Percentiles rank a stretch among this genome's conserved stretches.
phyloP scores from a whole-genome alignment of 345 rosid genomes.

The Angophora floribunda region DNA sequence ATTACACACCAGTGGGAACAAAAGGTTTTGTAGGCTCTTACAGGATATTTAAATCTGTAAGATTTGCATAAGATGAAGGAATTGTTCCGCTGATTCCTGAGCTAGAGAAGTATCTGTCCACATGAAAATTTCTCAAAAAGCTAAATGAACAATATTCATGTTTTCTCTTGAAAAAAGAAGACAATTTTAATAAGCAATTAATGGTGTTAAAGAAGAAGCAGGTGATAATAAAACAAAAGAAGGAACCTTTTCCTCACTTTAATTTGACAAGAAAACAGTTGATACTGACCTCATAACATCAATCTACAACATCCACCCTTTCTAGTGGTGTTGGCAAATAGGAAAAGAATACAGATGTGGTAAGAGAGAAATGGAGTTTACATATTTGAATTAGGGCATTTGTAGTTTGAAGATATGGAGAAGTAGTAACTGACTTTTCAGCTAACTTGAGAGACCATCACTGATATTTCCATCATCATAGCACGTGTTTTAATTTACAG shows the following conservation, averaged over 20 bases:
- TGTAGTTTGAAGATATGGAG: background rate
- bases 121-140: background rate
- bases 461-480: background rate
- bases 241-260: background rate
- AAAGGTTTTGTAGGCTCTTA: background rate
- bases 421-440: background rate
- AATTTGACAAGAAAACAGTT: background rate
- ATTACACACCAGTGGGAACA: background rate
- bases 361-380: background rate
- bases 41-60: background rate
- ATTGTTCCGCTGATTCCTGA: background rate
- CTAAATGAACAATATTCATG: background rate
- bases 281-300: background rate
- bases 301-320: background rate
- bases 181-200: background rate
- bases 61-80: background rate
- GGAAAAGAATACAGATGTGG: background rate
- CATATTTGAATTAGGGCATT: background rate
- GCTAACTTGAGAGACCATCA: background rate
- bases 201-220: background rate
- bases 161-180: background rate
- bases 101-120: background rate
- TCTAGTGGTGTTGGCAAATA: background rate
- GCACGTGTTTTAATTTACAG: background rate
- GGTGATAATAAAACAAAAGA: background rate